A percentile compares a stretch with the other conserved stretches of the same genome.
Conservation (phyloP, 306 rosid species). For the Hippophae rhamnoides region DNA sequence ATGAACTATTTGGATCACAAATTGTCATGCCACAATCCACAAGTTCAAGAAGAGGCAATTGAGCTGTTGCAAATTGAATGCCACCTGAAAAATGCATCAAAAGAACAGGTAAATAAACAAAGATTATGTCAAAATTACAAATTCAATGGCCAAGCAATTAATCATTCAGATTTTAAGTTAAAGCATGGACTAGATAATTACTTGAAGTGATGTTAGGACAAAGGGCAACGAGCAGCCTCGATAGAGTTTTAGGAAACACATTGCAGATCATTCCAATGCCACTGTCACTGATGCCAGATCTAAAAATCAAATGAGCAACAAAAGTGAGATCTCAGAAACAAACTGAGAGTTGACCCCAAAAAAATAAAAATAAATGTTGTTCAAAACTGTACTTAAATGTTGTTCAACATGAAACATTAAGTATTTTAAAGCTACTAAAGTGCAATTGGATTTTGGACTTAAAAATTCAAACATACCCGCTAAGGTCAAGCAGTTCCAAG, state of each 20-base stretch:
- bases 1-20: conserved; percentile 53
- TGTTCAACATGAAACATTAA: neutral
- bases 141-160: neutral
- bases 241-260: conserved; percentile 68
- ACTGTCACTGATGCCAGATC: conserved; percentile 88
- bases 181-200: conserved; percentile 26
- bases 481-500: conserved; percentile 82
- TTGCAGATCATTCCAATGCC: conserved; percentile 94
- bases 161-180: neutral
- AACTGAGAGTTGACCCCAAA: neutral
- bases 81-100: conserved; percentile 51
- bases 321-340: conserved; percentile 6
- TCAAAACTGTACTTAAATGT: neutral
- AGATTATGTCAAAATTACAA: conserved; percentile 11
- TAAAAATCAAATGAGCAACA: conserved; percentile 28
- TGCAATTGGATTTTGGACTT: conserved; percentile 3
- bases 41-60: conserved; percentile 81
- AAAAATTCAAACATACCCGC: conserved; percentile 54
- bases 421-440: neutral
- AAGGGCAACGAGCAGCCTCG: conserved; percentile 85
- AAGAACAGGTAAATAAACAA: conserved; percentile 13
- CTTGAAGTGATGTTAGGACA: conserved; percentile 95
- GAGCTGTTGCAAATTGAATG: conserved; percentile 89
- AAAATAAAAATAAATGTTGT: too few species aligned
- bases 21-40: conserved; percentile 98